These are phyloP conservation scores for Hamigera avellanea DNA, from an alignment of 495 filamentous ascomycete genomes.

Conservation along the genomic window DNA sequence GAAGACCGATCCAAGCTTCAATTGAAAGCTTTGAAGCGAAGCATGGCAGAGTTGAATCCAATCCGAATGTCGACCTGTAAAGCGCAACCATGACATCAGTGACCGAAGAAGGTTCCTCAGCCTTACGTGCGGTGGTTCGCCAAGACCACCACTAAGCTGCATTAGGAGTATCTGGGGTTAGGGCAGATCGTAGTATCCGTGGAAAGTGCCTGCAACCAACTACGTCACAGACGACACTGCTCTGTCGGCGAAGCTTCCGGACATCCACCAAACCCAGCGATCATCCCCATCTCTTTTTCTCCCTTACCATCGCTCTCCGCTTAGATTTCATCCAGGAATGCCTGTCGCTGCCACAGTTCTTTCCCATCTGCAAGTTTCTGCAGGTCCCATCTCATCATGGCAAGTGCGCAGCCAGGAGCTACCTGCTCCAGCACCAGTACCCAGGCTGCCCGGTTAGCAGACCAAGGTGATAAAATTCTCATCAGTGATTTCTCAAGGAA, in stretches of 20 bases:
- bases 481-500: not conserved
- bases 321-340: constrained; percentile 7
- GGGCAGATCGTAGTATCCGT: constrained; percentile 2
- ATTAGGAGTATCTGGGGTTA: too few relatives aligned
- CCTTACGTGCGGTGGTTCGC: not conserved
- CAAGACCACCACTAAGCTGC: too few relatives aligned
- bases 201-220: constrained; percentile 12
- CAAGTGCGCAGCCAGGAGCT: constrained; percentile 8
- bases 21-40: too few relatives aligned
- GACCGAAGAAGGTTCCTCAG: constrained; percentile 1
- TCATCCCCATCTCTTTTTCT: constrained; percentile 4
- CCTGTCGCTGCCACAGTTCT: constrained; percentile 4
- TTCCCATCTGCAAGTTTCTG: constrained; percentile 2
- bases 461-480: constrained; percentile 23
- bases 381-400: constrained; percentile 16
- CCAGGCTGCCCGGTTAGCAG: constrained; percentile 24
- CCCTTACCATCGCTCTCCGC: constrained; percentile 1
- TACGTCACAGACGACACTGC: constrained; percentile 11
- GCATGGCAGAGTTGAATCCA: too few relatives aligned
- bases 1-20: too few relatives aligned
- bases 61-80: too few relatives aligned
- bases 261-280: not conserved
- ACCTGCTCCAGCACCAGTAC: not conserved
- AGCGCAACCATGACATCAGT: constrained; percentile 11
- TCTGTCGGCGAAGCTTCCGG: constrained; percentile 16